phyloP scores from a whole-genome alignment of 306 rosid species.

The Mimosa bimucronata region DNA sequence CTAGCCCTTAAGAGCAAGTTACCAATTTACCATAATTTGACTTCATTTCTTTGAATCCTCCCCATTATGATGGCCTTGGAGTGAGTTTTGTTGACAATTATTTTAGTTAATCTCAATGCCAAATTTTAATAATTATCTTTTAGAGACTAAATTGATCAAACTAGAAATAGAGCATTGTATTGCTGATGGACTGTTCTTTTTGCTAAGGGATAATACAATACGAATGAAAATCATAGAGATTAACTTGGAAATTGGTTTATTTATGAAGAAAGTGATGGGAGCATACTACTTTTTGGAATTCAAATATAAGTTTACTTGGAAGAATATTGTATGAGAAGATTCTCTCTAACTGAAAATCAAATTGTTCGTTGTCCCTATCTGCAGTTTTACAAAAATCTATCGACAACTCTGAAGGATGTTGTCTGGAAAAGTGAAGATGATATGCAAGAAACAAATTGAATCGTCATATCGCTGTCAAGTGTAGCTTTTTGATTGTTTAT shows the following conservation, averaged over 20 bases:
- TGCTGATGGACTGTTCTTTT: not conserved
- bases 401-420: slow-evolving; percentile 77
- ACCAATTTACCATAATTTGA: not conserved
- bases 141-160: not conserved
- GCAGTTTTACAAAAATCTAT: slow-evolving; percentile 92
- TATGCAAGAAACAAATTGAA: slow-evolving; percentile 60
- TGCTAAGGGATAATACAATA: not conserved
- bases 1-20: not conserved
- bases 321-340: not conserved
- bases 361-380: not conserved
- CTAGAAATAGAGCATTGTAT: not conserved
- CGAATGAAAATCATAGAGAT: not conserved
- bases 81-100: not conserved
- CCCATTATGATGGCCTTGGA: not conserved
- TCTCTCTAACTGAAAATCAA: not conserved
- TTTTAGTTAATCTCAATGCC: not conserved
- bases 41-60: not conserved
- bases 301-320: not conserved
- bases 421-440: slow-evolving; percentile 98
- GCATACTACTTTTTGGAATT: not conserved
- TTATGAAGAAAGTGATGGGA: not conserved
- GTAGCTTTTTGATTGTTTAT: slow-evolving; percentile 31
- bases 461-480: slow-evolving; percentile 33
- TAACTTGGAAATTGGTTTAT: not conserved
- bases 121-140: not conserved